phyloP scores from a whole-genome alignment of 106 monocot genomes.

The Xerophyta viscosa region DNA sequence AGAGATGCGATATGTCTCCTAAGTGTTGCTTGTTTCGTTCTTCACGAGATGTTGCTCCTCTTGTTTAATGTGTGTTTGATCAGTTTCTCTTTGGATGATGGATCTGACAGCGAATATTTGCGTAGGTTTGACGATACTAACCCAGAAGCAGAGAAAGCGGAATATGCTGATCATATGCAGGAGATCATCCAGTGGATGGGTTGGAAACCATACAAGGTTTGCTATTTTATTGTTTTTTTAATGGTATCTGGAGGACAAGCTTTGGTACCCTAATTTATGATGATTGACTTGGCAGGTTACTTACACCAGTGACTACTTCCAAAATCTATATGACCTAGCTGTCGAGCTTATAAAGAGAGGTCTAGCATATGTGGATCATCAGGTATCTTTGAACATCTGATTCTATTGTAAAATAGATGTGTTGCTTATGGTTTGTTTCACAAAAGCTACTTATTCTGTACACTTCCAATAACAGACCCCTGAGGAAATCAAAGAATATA shows the following conservation, averaged over 20 bases:
- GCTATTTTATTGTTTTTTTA: neutral
- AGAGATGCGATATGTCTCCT: too few relatives aligned
- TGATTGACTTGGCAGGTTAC: constrained; percentile 49
- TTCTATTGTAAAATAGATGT: neutral
- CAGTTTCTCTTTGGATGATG: neutral
- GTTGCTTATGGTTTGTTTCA: neutral
- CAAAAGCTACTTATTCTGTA: neutral
- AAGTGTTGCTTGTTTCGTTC: neutral
- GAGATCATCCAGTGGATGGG: constrained; percentile 98
- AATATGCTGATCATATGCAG: constrained; percentile 94
- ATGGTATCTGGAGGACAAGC: neutral
- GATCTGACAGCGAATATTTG: too few relatives aligned
- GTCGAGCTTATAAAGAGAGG: constrained; percentile 68
- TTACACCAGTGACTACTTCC: constrained; percentile 87
- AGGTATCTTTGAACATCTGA: constrained; percentile 45
- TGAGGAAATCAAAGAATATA: constrained; percentile 88
- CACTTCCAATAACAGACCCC: constrained; percentile 31
- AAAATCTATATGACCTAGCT: constrained; percentile 76
- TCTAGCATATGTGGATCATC: constrained; percentile 95
- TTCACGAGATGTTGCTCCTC: neutral
- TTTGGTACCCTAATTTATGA: too few relatives aligned
- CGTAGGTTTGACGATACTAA: constrained; percentile 96
- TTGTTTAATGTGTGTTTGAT: neutral
- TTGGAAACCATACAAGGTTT: constrained; percentile 88
- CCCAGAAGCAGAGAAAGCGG: constrained; percentile 90